Conservation (phyloP, 768 basidiomycete genomes). For the Trametes punicea region DNA sequence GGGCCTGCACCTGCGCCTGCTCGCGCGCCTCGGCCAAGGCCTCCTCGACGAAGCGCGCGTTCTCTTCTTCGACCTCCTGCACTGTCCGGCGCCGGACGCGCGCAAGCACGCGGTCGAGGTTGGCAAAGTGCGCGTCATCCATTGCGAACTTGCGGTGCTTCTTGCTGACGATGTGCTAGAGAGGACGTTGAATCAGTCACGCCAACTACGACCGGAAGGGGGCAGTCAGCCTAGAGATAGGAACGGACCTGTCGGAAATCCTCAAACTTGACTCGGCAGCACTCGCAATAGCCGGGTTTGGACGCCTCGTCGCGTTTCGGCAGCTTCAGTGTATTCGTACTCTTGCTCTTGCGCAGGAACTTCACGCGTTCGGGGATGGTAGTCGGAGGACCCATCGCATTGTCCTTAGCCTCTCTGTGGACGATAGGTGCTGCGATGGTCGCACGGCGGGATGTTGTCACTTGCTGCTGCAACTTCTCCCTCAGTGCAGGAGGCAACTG, state of each 20-base stretch:
- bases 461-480: slow-evolving; percentile 58
- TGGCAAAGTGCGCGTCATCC: slow-evolving; percentile 71
- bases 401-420: slow-evolving; percentile 31
- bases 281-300: slow-evolving; percentile 97
- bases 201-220: neutral
- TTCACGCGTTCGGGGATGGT: slow-evolving; percentile 51
- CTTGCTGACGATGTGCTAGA: slow-evolving; percentile 67
- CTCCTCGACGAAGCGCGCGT: slow-evolving; percentile 10
- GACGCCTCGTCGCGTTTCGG: slow-evolving; percentile 80
- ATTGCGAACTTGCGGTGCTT: slow-evolving; percentile 82
- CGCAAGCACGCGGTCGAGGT: slow-evolving; percentile 71
- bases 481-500: slow-evolving; percentile 53
- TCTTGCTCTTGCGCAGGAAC: slow-evolving; percentile 68
- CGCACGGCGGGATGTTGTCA: slow-evolving; percentile 62
- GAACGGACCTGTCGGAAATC: slow-evolving; percentile 75
- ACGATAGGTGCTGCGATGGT: slow-evolving; percentile 30
- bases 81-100: slow-evolving; percentile 51
- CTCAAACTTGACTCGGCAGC: slow-evolving; percentile 86
- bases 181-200: neutral
- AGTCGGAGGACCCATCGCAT: slow-evolving; percentile 67
- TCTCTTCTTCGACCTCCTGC: slow-evolving; percentile 30
- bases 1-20: neutral
- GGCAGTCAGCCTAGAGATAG: neutral
- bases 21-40: neutral
- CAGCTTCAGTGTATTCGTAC: slow-evolving; percentile 72